Percentiles rank a stretch among this genome's conserved stretches.
These are phyloP conservation scores for Guadua angustifolia DNA, from an alignment of 176 grass and related monocot genomes.

Conservation along the genomic window DNA sequence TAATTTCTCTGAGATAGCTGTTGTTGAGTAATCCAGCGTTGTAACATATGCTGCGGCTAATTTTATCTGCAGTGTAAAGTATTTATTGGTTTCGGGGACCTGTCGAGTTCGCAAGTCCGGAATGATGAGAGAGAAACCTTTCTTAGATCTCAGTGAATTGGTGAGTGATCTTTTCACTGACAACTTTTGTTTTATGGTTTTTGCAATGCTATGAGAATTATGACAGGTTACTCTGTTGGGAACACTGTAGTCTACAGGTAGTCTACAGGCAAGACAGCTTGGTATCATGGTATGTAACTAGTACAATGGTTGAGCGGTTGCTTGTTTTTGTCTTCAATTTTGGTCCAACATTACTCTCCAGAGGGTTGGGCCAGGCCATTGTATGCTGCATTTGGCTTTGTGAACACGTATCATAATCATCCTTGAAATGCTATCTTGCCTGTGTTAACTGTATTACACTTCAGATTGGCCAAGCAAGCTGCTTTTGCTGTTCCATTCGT, in stretches of 20 bases:
- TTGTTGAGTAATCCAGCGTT: slow-evolving; percentile 60
- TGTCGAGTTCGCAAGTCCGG: slow-evolving; percentile 11
- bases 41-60: slow-evolving; percentile 81
- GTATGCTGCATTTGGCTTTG: neutral
- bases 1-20: slow-evolving; percentile 57
- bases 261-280: too few species aligned
- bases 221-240: neutral
- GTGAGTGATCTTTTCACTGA: neutral
- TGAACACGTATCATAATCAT: neutral
- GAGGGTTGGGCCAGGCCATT: neutral
- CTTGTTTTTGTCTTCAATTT: neutral
- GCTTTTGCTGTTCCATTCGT: neutral
- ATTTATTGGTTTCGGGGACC: slow-evolving; percentile 9
- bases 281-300: neutral
- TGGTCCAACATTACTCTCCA: neutral
- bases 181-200: neutral
- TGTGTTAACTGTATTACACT: neutral
- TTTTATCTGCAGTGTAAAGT: slow-evolving; percentile 52
- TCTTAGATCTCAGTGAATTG: neutral
- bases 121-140: slow-evolving; percentile 32
- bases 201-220: neutral
- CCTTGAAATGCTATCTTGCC: neutral
- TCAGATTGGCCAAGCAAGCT: neutral
- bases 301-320: neutral
- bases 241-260: neutral